Evolutionary conservation across 1,139 yeast species (phyloP).

Genomic region (Geotrichum carabidarum): DNA sequence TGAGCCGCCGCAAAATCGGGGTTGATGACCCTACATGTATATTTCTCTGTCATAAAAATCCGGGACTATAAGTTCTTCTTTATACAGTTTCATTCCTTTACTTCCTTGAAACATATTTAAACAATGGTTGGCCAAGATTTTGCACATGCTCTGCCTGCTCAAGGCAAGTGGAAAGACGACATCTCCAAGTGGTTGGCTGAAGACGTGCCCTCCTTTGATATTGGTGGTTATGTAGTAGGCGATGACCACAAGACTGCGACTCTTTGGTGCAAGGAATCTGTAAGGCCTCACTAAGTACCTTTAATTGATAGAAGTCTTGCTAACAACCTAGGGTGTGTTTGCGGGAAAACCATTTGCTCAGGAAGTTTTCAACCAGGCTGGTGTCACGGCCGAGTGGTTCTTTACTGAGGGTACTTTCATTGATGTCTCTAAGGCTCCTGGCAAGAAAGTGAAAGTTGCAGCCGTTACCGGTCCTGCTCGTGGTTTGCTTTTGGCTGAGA

Average conservation of each 20-base stretch:
- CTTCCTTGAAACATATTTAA: background rate
- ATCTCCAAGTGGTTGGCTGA: slow-evolving; percentile 73
- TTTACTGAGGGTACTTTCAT: slow-evolving; percentile 62
- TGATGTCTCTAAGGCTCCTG: slow-evolving; percentile 41
- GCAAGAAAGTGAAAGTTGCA: slow-evolving; percentile 69
- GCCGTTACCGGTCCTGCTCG: slow-evolving; percentile 74
- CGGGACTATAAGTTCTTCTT: background rate
- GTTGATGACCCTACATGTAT: background rate
- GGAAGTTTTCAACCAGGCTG: slow-evolving; percentile 78
- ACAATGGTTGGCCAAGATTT: slow-evolving; percentile 39
- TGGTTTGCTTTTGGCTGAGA: slow-evolving; percentile 72
- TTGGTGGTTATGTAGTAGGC: slow-evolving; percentile 95
- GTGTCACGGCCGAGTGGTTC: slow-evolving; percentile 65
- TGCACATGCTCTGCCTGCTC: slow-evolving; percentile 62
- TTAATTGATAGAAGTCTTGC: background rate
- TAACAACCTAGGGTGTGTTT: slow-evolving; percentile 51
- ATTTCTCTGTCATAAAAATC: too few species aligned
- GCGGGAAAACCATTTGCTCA: slow-evolving; percentile 87
- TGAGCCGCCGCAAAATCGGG: background rate
- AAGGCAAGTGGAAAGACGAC: slow-evolving; percentile 74
- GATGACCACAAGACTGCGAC: slow-evolving; percentile 64
- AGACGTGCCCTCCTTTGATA: slow-evolving; percentile 90
- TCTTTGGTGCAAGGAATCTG: slow-evolving; percentile 66
- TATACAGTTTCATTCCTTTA: background rate
- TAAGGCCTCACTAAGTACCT: slow-evolving; percentile 12